A percentile compares a stretch with the other conserved stretches of the same genome.
These are phyloP conservation scores for Morella rubra DNA, from an alignment of 306 rosid genomes.

Conservation along the genomic window DNA sequence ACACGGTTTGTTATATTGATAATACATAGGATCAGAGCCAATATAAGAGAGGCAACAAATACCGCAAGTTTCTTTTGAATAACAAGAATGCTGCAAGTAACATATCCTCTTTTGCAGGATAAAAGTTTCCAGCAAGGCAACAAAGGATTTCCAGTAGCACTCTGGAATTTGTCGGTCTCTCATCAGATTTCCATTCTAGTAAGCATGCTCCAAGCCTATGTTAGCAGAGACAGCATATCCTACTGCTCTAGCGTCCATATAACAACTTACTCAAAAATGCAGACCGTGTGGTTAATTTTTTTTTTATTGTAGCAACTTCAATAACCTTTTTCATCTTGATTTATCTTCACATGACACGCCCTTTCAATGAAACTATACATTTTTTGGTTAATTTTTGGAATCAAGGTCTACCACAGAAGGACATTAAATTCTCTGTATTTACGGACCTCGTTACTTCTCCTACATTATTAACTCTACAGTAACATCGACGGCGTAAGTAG, in stretches of 20 bases:
- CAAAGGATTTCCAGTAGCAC: constrained; percentile 3
- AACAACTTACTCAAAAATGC: background rate
- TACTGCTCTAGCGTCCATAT: background rate
- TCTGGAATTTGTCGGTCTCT: background rate
- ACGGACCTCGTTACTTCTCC: background rate
- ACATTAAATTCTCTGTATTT: background rate
- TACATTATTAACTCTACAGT: background rate
- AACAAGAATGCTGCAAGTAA: background rate
- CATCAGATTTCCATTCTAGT: background rate
- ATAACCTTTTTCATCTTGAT: background rate
- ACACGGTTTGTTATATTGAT: background rate
- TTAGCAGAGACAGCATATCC: background rate
- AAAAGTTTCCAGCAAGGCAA: constrained; percentile 4
- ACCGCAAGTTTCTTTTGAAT: background rate
- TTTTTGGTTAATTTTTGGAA: background rate
- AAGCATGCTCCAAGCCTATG: background rate
- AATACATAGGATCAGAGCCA: constrained; percentile 1
- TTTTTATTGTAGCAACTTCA: background rate
- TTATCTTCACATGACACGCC: background rate
- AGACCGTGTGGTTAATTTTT: background rate
- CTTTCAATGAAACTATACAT: background rate
- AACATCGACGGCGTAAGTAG: background rate
- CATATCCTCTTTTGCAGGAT: background rate
- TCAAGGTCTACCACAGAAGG: background rate
- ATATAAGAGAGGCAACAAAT: constrained; percentile 4